phyloP scores from a whole-genome alignment of 2,329 filamentous ascomycete species.

The Calycina herbarum region DNA sequence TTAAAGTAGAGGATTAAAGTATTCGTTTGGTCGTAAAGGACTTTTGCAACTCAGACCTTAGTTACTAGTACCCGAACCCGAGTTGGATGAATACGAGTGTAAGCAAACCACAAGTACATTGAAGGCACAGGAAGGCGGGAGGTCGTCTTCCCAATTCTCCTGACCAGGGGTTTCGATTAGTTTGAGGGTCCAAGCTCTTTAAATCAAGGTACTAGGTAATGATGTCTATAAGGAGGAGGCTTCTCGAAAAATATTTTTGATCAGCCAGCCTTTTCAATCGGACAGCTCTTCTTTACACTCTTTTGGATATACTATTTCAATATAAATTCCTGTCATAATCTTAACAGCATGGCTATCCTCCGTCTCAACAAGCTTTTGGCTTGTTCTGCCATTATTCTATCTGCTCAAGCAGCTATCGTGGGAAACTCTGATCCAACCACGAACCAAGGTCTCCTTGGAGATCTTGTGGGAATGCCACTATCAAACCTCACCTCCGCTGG shows the following conservation, averaged over 20 bases:
- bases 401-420: neutral
- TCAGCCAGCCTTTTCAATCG: neutral
- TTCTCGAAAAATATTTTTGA: neutral
- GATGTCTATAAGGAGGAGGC: neutral
- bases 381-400: neutral
- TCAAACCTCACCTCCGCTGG: constrained; percentile 6
- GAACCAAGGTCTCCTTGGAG: constrained; percentile 9
- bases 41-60: neutral
- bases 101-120: neutral
- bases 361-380: neutral
- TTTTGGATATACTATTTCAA: neutral
- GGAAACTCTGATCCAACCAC: neutral
- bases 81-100: neutral
- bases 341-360: neutral
- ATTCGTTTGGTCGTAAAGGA: too few species aligned
- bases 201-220: neutral
- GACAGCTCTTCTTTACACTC: neutral
- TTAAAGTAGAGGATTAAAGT: too few species aligned
- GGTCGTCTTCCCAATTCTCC: neutral
- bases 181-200: neutral
- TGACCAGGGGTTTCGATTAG: neutral
- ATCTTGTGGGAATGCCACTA: constrained; percentile 7
- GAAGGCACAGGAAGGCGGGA: neutral
- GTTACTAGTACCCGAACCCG: neutral
- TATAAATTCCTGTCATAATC: too few species aligned